Percentiles rank a stretch among this genome's conserved stretches.
These are phyloP conservation scores for Oropetium thomaeum DNA, from an alignment of 176 grass and related monocot species.

Conservation along the genomic window DNA sequence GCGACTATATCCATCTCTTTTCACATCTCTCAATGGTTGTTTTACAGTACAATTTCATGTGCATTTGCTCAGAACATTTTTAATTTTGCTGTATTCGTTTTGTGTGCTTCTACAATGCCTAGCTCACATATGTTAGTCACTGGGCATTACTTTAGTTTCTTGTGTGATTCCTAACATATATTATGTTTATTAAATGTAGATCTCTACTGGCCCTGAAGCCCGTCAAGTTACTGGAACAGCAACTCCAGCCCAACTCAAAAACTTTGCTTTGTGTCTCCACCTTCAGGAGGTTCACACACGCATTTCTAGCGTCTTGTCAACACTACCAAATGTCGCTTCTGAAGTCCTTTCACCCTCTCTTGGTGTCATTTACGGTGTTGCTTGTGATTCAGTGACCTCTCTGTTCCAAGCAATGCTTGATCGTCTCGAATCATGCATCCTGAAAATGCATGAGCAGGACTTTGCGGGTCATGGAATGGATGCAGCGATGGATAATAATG, in stretches of 20 bases:
- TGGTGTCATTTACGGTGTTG: conserved; percentile 72
- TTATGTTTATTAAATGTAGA: conserved; percentile 52
- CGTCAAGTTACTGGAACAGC: conserved; percentile 72
- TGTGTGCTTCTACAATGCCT: conserved; percentile 4
- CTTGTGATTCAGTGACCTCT: conserved; percentile 82
- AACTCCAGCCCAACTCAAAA: conserved; percentile 86
- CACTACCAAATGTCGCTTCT: conserved; percentile 63
- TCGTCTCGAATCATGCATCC: conserved; percentile 70
- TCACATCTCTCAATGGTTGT: not conserved
- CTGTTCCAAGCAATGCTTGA: conserved; percentile 87
- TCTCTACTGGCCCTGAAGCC: conserved; percentile 88
- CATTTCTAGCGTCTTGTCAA: conserved; percentile 60
- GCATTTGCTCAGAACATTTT: not conserved
- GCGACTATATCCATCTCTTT: not conserved
- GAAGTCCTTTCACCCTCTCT: conserved; percentile 76
- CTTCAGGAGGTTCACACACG: conserved; percentile 88
- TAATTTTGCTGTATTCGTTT: not conserved
- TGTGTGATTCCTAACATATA: conserved; percentile 15
- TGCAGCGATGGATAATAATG: conserved; percentile 68
- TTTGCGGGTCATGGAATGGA: conserved; percentile 60
- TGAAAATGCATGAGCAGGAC: conserved; percentile 89
- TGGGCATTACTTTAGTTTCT: conserved; percentile 7
- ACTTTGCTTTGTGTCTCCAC: conserved; percentile 88
- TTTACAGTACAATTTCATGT: conserved; percentile 6
- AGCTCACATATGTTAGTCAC: not conserved